These are phyloP conservation scores for Prunus armeniaca DNA, from an alignment of 306 rosid species.

Conservation along the genomic window DNA sequence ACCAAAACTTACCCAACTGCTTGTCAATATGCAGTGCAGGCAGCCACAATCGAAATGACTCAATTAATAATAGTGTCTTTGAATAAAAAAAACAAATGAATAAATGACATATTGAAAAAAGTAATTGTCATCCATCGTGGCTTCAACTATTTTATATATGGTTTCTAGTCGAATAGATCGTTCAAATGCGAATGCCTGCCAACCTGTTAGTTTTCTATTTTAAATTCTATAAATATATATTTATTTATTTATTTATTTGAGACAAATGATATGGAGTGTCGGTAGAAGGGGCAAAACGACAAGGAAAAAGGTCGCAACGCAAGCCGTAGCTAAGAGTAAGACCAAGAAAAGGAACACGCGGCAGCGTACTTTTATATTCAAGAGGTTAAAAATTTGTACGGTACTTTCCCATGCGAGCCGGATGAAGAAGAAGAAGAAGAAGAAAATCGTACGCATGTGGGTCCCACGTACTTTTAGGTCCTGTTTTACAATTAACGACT, in stretches of 20 bases:
- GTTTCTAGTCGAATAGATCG: neutral
- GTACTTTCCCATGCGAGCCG: neutral
- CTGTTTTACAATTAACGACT: neutral
- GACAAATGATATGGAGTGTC: constrained; percentile 2
- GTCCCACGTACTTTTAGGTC: neutral
- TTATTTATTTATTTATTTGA: neutral
- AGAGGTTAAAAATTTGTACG: neutral
- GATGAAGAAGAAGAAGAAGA: no score
- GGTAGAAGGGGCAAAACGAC: constrained; percentile 13
- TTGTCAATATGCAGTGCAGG: no score
- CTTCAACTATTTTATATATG: neutral
- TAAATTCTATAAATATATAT: neutral
- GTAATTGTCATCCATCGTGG: neutral
- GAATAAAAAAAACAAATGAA: neutral
- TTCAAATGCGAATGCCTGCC: neutral
- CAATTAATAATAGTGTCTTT: no score
- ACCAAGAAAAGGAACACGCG: neutral
- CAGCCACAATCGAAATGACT: no score
- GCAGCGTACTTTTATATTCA: neutral
- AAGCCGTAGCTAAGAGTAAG: neutral
- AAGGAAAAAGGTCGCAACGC: neutral
- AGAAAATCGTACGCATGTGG: neutral
- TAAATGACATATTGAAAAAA: neutral
- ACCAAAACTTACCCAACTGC: no score
- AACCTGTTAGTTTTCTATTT: no score